Conservation (phyloP, 768 basidiomycete species). For the Dacryopinax primogenitus region DNA sequence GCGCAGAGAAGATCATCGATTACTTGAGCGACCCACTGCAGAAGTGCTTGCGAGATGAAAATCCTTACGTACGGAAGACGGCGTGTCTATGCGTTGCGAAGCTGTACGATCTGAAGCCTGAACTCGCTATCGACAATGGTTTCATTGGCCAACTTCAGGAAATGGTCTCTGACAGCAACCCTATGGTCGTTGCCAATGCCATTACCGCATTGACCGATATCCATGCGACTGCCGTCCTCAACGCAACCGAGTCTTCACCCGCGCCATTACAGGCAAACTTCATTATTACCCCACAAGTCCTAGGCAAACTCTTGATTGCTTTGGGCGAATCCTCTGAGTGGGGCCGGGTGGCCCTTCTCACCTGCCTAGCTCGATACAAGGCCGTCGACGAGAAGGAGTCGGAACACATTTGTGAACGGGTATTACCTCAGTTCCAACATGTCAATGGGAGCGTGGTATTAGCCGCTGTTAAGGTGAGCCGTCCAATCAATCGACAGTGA, state of each 20-base stretch:
- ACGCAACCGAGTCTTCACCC: constrained; percentile 8
- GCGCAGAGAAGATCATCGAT: constrained; percentile 98
- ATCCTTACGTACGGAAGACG: constrained; percentile 97
- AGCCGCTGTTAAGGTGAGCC: constrained; percentile 78
- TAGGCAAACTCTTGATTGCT: constrained; percentile 85
- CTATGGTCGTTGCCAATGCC: constrained; percentile 98
- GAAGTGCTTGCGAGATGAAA: constrained; percentile 84
- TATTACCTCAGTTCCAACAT: constrained; percentile 97
- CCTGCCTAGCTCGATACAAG: constrained; percentile 70
- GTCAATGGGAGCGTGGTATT: constrained; percentile 91
- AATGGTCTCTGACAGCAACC: constrained; percentile 90
- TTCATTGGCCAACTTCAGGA: constrained; percentile 81
- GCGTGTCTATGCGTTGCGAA: constrained; percentile 96
- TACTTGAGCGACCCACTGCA: constrained; percentile 93
- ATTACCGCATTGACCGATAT: constrained; percentile 89
- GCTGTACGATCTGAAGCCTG: constrained; percentile 92
- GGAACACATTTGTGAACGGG: constrained; percentile 97
- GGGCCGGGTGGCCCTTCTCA: constrained; percentile 89
- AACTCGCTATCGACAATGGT: constrained; percentile 86
- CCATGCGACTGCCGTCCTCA: constrained; percentile 42
- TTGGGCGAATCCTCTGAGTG: constrained; percentile 98
- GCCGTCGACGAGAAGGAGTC: constrained; percentile 85
- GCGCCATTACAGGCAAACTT: constrained; percentile 45
- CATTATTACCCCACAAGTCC: constrained; percentile 63
- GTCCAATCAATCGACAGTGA: neutral